Evolutionary conservation across 2,329 filamentous ascomycete genomes (phyloP), one percentile per base, ranked within the genome.

Genomic region (Parascedosporium putredinis): DNA sequence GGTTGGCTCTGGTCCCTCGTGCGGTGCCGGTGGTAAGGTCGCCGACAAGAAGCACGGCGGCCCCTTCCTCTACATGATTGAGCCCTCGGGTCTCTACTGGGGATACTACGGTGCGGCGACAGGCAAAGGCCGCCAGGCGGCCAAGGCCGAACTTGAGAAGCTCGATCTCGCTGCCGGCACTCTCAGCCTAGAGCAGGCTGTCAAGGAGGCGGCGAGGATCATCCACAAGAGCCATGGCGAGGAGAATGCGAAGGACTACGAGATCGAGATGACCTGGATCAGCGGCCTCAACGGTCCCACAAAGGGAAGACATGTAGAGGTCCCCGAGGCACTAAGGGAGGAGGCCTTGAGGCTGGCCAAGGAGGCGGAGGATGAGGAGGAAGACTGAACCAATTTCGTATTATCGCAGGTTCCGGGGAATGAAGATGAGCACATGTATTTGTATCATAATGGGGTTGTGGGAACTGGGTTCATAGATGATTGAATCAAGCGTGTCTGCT

Each of bases 171-270:
- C 81, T 49, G 83, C 83, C 9, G 85, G 81, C 50, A 84, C 77
- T 46, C 77, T 97, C 50, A 86, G 84, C 54, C 74, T 98, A 52
- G 74, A 85, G 62, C 83, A 97, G 63, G 93, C 85, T 47, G 88
- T 98, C 62, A 96, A 95, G 76, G 87, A 97, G 74, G 93, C 93
- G 29, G 93, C 93, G 51, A 77, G 89, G 54, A 98, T 98, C 69
- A 97, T 98, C 69, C 94, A 96, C 67, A 81, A 95, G 53, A 90
- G 91, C 45, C 93, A 98, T 65, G 93, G 97, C 67, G 93, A 98
- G 68, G 97, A 91, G 76, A 97, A 97, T 74, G 93, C 97, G 72
- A 98, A 98, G 76, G 93, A 97, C 57, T 98, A 97, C 62, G 93
- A 98, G 80, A 76, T 98, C 53, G 93, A 98, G 74, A 94, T 98